Percentiles rank a stretch among this genome's conserved stretches.
Evolutionary conservation across 768 basidiomycete genomes (phyloP).

Genomic region (Lactarius sanguifluus): DNA sequence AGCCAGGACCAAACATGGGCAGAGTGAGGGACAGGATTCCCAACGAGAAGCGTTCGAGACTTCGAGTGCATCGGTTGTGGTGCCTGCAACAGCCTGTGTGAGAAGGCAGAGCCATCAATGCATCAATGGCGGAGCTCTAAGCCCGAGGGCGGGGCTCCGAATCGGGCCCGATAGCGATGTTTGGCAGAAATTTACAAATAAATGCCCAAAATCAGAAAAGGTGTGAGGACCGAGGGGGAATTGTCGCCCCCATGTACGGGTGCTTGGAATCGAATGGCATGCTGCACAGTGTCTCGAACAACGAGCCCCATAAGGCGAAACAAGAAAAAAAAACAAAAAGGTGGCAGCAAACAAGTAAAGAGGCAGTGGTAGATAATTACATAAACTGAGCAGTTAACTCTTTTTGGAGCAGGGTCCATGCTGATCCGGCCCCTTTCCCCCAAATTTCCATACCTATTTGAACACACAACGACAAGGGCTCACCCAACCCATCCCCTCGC

Average conservation of each 20-base stretch:
- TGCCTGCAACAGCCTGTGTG: background rate
- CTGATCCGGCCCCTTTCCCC: conserved; percentile 19
- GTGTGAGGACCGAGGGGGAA: background rate
- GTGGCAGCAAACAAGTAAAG: background rate
- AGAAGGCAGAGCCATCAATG: background rate
- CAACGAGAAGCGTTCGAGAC: background rate
- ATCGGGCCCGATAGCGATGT: background rate
- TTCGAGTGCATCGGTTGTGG: background rate
- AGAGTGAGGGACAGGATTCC: background rate
- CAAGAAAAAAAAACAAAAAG: background rate
- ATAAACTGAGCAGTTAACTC: too few relatives aligned
- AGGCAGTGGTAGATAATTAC: background rate
- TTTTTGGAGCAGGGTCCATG: background rate
- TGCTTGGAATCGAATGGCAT: too few relatives aligned
- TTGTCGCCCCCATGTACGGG: background rate
- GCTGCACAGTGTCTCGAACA: background rate
- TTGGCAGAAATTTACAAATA: background rate
- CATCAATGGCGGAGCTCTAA: background rate
- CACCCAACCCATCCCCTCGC: background rate
- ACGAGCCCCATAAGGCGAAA: background rate
- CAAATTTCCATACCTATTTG: conserved; percentile 8
- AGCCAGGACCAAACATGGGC: background rate
- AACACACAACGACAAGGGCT: conserved; percentile 2
- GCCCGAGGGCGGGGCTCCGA: background rate
- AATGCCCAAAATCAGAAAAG: background rate